These are phyloP conservation scores for Salicornia ramosissima DNA, from an alignment of 148 eudicot species.

Conservation along the genomic window DNA sequence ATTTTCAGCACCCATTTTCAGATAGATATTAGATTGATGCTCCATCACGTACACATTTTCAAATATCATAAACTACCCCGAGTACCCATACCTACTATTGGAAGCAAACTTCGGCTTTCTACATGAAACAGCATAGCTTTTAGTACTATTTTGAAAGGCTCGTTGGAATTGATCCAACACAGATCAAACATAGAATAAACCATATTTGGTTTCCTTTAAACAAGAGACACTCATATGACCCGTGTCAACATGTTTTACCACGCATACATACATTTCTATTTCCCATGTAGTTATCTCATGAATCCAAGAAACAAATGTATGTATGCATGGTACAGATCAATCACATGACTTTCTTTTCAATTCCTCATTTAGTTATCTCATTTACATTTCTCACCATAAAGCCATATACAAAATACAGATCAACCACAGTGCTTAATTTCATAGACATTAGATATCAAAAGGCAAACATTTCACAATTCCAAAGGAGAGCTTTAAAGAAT, in stretches of 20 bases:
- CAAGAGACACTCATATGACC: neutral
- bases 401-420: neutral
- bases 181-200: neutral
- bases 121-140: too few relatives aligned
- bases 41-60: neutral
- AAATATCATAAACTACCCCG: neutral
- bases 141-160: too few relatives aligned
- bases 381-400: neutral
- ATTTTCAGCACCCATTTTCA: neutral
- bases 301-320: too few relatives aligned
- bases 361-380: too few relatives aligned
- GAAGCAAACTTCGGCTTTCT: neutral
- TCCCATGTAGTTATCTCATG: neutral
- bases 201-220: neutral
- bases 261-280: neutral
- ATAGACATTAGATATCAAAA: neutral
- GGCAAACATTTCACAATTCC: neutral
- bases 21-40: neutral
- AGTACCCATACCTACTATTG: neutral
- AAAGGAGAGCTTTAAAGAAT: neutral
- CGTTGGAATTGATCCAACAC: neutral
- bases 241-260: neutral
- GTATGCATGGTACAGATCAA: too few relatives aligned
- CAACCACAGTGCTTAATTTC: neutral
- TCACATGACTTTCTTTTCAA: too few relatives aligned